phyloP scores from a whole-genome alignment of 1,139 yeast species.

The Yamadazyma sp. region DNA sequence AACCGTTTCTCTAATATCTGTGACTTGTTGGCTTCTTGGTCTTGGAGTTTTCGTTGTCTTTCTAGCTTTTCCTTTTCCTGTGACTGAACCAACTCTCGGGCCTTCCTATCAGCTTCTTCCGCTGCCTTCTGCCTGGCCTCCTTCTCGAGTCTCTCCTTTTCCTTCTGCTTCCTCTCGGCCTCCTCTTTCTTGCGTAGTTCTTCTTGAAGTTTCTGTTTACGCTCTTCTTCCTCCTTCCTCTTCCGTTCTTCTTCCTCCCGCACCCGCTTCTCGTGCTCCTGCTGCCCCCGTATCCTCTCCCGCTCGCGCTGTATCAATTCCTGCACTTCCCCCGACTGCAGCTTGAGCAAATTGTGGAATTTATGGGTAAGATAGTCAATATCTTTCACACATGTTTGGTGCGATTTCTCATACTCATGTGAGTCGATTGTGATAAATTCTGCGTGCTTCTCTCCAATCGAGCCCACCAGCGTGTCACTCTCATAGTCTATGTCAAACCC shows the following conservation, averaged over 20 bases:
- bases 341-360: conserved; percentile 8
- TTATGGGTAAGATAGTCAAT: conserved; percentile 9
- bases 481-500: conserved; percentile 22
- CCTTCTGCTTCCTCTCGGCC: conserved; percentile 13
- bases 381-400: conserved; percentile 5
- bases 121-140: conserved; percentile 11
- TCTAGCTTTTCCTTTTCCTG: conserved; percentile 16
- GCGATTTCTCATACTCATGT: conserved; percentile 5
- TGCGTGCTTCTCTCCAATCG: not conserved
- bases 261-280: conserved; percentile 15
- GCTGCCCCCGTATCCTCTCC: conserved; percentile 12
- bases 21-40: conserved; percentile 33
- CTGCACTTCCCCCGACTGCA: conserved; percentile 21
- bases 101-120: conserved; percentile 15
- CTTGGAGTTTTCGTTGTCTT: conserved; percentile 12
- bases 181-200: conserved; percentile 12
- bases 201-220: conserved; percentile 9
- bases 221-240: conserved; percentile 7
- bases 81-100: conserved; percentile 13
- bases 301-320: conserved; percentile 18
- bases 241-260: conserved; percentile 14
- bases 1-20: conserved; percentile 46
- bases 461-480: conserved; percentile 1
- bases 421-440: conserved; percentile 5
- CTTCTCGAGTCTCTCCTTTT: too few species aligned